phyloP scores from a whole-genome alignment of 73 alveolate genomes.

The Paraurostyla sp. region DNA sequence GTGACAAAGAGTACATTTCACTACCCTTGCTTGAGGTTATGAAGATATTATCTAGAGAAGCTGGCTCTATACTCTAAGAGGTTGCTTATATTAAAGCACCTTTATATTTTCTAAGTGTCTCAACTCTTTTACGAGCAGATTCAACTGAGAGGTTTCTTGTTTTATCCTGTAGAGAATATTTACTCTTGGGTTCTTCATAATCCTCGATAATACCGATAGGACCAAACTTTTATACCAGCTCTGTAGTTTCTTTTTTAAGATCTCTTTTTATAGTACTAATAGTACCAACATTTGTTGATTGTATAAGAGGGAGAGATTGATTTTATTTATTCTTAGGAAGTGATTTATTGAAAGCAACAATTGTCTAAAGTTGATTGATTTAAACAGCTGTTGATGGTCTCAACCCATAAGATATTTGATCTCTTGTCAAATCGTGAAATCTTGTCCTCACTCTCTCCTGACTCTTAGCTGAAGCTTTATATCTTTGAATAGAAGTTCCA shows the following conservation, averaged over 20 bases:
- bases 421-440: constrained; percentile 33
- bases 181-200: constrained; percentile 28
- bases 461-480: neutral
- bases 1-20: constrained; percentile 20
- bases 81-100: constrained; percentile 27
- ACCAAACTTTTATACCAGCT: neutral
- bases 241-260: constrained; percentile 17
- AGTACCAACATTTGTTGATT: constrained; percentile 49
- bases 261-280: constrained; percentile 26
- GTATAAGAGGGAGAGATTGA: constrained; percentile 27
- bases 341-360: neutral
- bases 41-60: constrained; percentile 33
- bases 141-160: constrained; percentile 30
- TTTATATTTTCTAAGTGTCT: constrained; percentile 27
- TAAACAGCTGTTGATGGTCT: constrained; percentile 60
- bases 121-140: constrained; percentile 30
- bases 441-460: neutral
- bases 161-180: constrained; percentile 32
- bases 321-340: constrained; percentile 56
- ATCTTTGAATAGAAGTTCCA: neutral
- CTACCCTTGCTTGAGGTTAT: neutral
- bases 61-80: neutral
- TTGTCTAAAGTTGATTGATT: neutral
- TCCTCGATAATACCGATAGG: constrained; percentile 51
- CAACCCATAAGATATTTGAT: constrained; percentile 36